Conservation (phyloP, 305 asterid species). For the Ilex paraguariensis region DNA sequence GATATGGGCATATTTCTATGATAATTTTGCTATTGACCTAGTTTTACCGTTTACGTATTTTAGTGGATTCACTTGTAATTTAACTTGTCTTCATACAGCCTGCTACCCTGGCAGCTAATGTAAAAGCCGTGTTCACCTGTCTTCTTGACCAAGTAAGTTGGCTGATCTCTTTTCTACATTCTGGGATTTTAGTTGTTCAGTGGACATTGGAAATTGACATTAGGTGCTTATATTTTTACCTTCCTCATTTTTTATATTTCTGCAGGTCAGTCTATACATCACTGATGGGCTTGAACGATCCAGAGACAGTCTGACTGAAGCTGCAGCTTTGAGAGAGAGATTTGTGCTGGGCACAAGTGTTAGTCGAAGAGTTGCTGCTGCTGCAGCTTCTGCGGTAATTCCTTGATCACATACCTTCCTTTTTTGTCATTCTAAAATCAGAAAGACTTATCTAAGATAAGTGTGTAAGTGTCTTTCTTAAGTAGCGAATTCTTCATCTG, state of each 20-base stretch:
- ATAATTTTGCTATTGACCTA: too few species aligned
- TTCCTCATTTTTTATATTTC: conserved; percentile 8
- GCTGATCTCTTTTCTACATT: conserved; percentile 16
- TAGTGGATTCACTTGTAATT: conserved; percentile 7
- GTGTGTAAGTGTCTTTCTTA: too few species aligned
- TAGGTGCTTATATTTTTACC: conserved; percentile 7
- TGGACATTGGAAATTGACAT: conserved; percentile 7
- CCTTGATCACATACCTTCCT: conserved; percentile 16
- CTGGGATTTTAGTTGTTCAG: conserved; percentile 17
- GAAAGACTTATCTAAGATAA: too few species aligned
- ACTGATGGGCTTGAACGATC: conserved; percentile 98
- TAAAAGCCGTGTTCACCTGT: conserved; percentile 83
- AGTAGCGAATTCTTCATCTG: too few species aligned
- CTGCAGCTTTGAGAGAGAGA: conserved; percentile 91
- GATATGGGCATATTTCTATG: too few species aligned
- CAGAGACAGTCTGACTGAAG: conserved; percentile 88
- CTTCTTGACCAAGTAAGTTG: conserved; percentile 84
- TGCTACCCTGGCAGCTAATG: conserved; percentile 75
- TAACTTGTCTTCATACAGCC: conserved; percentile 45
- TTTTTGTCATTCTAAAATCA: background rate
- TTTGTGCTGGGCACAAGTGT: conserved; percentile 79
- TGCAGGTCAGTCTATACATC: conserved; percentile 78
- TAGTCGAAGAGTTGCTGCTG: conserved; percentile 95
- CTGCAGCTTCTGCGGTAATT: conserved; percentile 94
- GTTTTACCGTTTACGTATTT: too few species aligned